phyloP scores from a whole-genome alignment of 805 yeast species.

The Kazachstania kunashirensis region DNA sequence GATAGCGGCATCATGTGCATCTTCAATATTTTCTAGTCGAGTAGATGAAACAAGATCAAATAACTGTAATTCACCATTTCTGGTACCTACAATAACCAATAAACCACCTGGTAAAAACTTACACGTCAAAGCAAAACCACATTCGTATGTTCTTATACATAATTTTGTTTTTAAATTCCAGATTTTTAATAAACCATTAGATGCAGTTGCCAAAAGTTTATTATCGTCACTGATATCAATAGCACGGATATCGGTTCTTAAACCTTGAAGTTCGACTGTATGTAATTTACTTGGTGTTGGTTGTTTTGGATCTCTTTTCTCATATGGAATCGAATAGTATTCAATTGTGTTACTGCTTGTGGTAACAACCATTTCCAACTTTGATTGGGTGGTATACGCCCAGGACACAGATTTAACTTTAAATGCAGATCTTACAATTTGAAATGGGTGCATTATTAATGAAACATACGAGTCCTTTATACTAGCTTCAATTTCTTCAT shows the following conservation, averaged over 20 bases:
- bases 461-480: constrained; percentile 40
- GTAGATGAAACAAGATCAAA: constrained; percentile 81
- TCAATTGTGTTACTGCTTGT: constrained; percentile 70
- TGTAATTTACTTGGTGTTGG: constrained; percentile 39
- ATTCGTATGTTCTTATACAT: constrained; percentile 78
- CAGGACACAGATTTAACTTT: constrained; percentile 62
- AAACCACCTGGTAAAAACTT: constrained; percentile 88
- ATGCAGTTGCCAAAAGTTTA: constrained; percentile 75
- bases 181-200: constrained; percentile 79
- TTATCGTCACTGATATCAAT: constrained; percentile 75
- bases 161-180: constrained; percentile 72
- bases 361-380: constrained; percentile 53
- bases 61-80: constrained; percentile 73
- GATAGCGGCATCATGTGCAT: constrained; percentile 72
- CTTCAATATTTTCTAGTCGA: constrained; percentile 55
- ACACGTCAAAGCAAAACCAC: constrained; percentile 77
- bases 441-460: constrained; percentile 58
- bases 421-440: constrained; percentile 52
- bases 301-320: constrained; percentile 36
- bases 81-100: constrained; percentile 78
- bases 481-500: constrained; percentile 48
- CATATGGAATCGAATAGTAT: constrained; percentile 54
- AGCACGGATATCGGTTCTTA: constrained; percentile 80
- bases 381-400: constrained; percentile 40
- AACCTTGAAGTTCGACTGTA: constrained; percentile 70